A percentile compares a stretch with the other conserved stretches of the same genome.
Evolutionary conservation across 495 filamentous ascomycete species (phyloP).

Genomic region (Xylaria nigripes): DNA sequence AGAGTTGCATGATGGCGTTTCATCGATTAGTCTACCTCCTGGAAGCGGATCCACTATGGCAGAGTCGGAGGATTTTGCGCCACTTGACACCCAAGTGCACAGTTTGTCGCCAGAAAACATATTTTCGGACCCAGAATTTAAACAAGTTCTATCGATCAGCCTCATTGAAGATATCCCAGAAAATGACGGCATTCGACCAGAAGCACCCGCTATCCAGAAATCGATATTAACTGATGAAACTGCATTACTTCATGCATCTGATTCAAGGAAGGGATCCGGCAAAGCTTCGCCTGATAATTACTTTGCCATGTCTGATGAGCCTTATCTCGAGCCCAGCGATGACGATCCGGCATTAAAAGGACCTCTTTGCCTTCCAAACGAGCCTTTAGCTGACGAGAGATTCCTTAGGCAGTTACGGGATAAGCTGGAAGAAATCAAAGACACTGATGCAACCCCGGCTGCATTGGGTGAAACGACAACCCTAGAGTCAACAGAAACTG

Average conservation of each 20-base stretch:
- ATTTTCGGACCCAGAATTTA: constrained; percentile 14
- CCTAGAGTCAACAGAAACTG: not conserved
- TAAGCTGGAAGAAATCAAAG: constrained; percentile 35
- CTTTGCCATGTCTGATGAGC: not conserved
- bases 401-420: constrained; percentile 36
- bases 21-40: constrained; percentile 7
- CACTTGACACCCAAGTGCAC: constrained; percentile 27
- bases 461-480: constrained; percentile 24
- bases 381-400: constrained; percentile 38
- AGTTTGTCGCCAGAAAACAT: constrained; percentile 10
- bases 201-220: constrained; percentile 33
- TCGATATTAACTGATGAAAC: constrained; percentile 33
- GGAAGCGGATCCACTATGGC: constrained; percentile 18
- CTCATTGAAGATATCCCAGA: constrained; percentile 38
- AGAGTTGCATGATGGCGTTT: constrained; percentile 12
- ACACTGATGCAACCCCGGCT: constrained; percentile 30
- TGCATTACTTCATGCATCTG: constrained; percentile 12
- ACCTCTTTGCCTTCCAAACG: constrained; percentile 38
- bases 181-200: constrained; percentile 39
- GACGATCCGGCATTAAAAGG: constrained; percentile 35
- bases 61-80: constrained; percentile 25
- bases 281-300: not conserved
- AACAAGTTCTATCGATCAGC: constrained; percentile 33
- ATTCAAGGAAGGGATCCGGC: constrained; percentile 14
- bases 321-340: constrained; percentile 10